These are phyloP conservation scores for Melanomma pulvis-pyrius DNA, from an alignment of 495 filamentous ascomycete genomes.

Conservation along the genomic window DNA sequence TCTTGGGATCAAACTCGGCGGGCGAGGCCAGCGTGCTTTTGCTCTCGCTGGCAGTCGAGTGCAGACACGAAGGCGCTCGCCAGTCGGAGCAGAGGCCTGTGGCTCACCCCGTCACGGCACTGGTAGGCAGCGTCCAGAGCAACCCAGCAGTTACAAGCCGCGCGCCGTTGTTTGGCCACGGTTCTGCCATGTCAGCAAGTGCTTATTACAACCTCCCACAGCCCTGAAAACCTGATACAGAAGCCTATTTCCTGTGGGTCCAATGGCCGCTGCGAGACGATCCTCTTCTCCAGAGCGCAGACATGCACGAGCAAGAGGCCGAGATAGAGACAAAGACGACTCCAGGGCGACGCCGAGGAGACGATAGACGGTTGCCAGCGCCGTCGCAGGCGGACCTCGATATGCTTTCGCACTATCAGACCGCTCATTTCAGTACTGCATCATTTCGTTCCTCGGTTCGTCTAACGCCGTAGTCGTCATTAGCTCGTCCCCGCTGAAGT, in stretches of 20 bases:
- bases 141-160: background rate
- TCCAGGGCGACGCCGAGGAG: too few species aligned
- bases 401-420: too few species aligned
- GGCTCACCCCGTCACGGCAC: background rate
- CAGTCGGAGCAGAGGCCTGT: background rate
- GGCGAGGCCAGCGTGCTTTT: too few species aligned
- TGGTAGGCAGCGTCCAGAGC: background rate
- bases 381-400: too few species aligned
- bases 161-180: background rate
- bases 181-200: conserved; percentile 7
- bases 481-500: too few species aligned
- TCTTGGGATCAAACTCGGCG: too few species aligned
- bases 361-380: too few species aligned
- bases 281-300: background rate
- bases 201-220: background rate
- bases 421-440: too few species aligned
- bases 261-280: background rate
- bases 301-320: background rate
- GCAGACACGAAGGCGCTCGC: too few species aligned
- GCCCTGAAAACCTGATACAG: background rate
- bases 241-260: background rate
- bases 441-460: too few species aligned
- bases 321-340: too few species aligned
- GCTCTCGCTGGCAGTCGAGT: background rate
- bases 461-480: too few species aligned